Evolutionary conservation across 225 moss, liverwort and hornwort genomes (phyloP), one percentile per base, ranked within the genome.

Genomic region (Physcomitrellopsis africana): DNA sequence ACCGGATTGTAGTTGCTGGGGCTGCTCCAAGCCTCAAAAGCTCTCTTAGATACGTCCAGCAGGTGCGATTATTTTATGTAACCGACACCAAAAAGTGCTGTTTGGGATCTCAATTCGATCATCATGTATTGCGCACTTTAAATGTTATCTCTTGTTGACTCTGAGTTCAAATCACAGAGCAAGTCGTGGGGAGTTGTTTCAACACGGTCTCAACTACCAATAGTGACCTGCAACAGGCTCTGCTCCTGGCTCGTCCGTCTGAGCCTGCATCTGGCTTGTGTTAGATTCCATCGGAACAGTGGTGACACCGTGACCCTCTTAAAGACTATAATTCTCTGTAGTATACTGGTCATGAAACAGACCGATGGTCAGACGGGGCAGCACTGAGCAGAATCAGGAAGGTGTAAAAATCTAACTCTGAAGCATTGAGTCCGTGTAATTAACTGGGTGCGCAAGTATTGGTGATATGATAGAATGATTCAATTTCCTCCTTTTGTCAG

Each of bases 291-390:
- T 27, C 45, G 49, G 17, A 63, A 24, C 57, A 69, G 73, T 24
- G 26, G 43, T 20, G 27, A 26, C 18, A 29, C 58, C 32, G 32
- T 37, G 32, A 37, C 32, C 32, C 32, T 37, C 70, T 52, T 68
- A 75, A 70, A 51, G 66, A 52, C 60, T 47, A 56, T 65, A 74
- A 63, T 60, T 74, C 74, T 65, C 75, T 72, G 72, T 55, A 46
- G 74, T 43, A 26, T 70, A 66, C 61, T 75, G 70, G 72, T 76
- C 76, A 69, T 64, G 83, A 63, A 67, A 76, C 51, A 76, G 83
- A 83, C 79, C 57, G 43, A 58, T 68, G 61, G 70, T 70, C 82
- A 74, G 75, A 37, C 32, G 32, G 32, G 32, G 32, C 32, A 37
- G 32, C 32, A 37, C 32, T 37, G 32, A 54, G 58, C 68, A 63